Base-by-base conservation (phyloP, 257 asterid species). In the Thymus quinquecostatus region DNA sequence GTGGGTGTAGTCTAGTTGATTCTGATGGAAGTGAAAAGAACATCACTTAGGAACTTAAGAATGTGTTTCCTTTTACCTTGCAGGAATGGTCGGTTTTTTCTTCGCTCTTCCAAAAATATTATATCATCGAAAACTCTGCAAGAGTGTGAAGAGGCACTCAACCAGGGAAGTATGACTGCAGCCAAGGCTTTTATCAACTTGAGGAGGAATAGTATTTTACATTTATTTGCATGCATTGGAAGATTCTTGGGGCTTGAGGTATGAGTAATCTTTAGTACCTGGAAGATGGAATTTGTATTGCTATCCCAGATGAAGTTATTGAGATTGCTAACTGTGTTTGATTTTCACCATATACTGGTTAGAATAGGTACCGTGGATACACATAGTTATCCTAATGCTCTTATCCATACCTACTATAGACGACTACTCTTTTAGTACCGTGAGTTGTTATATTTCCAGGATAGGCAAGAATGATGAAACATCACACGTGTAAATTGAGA, bases 241-340 rank as follows among this genome's bases (percentile, higher is more conserved):
- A 88, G 96, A 80, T 90, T 88, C 87, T 82, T 95, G 81, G 98
- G 99, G 55, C 96, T 90, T 72, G 96, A 95, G 99, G 99, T 95
- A 85, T 29, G 75, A 69, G 60, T 66, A 53, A 33, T 29, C 60
- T 69, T 72, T 75, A 8, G 1, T 75, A 70, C 61, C 66, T 49
- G 76, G 60, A 6, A 64, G 30, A 44, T 50, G 63, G 53, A 79
- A 64, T 71, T 57, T 70, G 60, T 61, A 8, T 70, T 49, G 57
- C 73, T 76, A 5, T 38, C 28, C 57, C 13, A 45, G 38, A 70
- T 59, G 54, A 75, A 53, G 69, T 54, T 71, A 49, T 47, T 68
- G 60, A 68, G 32, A 14, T 65, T 47, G 60, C 58, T 33, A 60
- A 28, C 36, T 54, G 41, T 49, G 47, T 51, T 70, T 63, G 40